These are phyloP conservation scores for Atkinsonella texensis DNA, from an alignment of 2,329 filamentous ascomycete genomes.

Conservation along the genomic window DNA sequence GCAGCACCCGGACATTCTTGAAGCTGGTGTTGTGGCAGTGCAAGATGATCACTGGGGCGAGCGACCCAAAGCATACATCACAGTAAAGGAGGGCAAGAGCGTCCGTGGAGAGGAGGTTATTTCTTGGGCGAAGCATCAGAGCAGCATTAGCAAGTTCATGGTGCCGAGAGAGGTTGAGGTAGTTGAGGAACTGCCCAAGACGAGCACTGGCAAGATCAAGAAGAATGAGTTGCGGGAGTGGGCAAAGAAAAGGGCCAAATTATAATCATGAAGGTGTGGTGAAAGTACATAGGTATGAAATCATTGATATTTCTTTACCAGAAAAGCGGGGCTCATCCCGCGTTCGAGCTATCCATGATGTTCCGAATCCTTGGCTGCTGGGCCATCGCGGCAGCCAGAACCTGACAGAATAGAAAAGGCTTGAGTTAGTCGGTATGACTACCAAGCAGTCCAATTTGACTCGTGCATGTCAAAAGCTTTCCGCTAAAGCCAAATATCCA, in stretches of 20 bases:
- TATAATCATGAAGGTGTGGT: neutral
- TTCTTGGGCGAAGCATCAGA: slow-evolving; percentile 71
- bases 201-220: slow-evolving; percentile 89
- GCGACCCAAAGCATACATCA: slow-evolving; percentile 87
- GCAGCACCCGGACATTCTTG: slow-evolving; percentile 78
- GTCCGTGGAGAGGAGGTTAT: slow-evolving; percentile 53
- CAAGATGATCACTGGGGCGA: slow-evolving; percentile 90
- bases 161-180: slow-evolving; percentile 62
- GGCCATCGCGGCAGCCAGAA: too few relatives aligned
- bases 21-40: slow-evolving; percentile 83
- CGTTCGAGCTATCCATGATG: too few relatives aligned
- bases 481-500: too few relatives aligned
- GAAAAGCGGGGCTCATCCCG: too few relatives aligned
- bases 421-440: too few relatives aligned
- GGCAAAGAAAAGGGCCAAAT: slow-evolving; percentile 35
- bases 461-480: too few relatives aligned
- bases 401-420: too few relatives aligned
- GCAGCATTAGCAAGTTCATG: slow-evolving; percentile 85
- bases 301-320: too few relatives aligned
- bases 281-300: too few relatives aligned
- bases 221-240: slow-evolving; percentile 88
- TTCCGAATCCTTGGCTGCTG: too few relatives aligned
- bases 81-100: slow-evolving; percentile 54
- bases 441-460: too few relatives aligned
- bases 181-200: slow-evolving; percentile 85